phyloP scores from a whole-genome alignment of 2,329 filamentous ascomycete species.

The Hysterium pulicare region DNA sequence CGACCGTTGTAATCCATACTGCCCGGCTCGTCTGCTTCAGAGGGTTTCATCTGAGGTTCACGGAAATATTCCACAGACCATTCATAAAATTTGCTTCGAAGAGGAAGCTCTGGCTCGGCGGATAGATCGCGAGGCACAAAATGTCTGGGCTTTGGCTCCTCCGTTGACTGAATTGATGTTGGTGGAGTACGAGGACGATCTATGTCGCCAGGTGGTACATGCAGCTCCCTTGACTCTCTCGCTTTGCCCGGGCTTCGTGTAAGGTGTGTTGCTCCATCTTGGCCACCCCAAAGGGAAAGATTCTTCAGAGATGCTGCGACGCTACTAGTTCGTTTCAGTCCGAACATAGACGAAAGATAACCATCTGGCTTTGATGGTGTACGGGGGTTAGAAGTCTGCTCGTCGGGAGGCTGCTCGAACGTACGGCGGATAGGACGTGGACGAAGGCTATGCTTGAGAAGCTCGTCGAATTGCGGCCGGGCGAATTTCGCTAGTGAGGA shows the following conservation, averaged over 20 bases:
- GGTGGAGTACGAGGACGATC: conserved; percentile 64
- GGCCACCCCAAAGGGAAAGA: conserved; percentile 51
- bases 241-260: conserved; percentile 37
- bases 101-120: conserved; percentile 63
- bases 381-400: conserved; percentile 47
- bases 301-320: conserved; percentile 63
- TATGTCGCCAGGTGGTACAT: conserved; percentile 69
- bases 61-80: conserved; percentile 98
- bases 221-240: conserved; percentile 57
- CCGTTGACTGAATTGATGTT: conserved; percentile 68
- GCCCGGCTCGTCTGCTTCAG: conserved; percentile 92
- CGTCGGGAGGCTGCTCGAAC: conserved; percentile 31
- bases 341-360: conserved; percentile 51
- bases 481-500: conserved; percentile 72
- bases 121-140: conserved; percentile 63
- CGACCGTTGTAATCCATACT: conserved; percentile 95
- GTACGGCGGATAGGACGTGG: conserved; percentile 43
- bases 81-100: conserved; percentile 81
- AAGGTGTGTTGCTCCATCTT: conserved; percentile 26
- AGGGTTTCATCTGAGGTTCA: conserved; percentile 96
- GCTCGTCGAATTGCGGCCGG: conserved; percentile 71
- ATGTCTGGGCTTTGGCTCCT: conserved; percentile 73
- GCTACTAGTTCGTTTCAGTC: conserved; percentile 61
- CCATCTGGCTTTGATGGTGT: conserved; percentile 55
- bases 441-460: conserved; percentile 46